phyloP scores from a whole-genome alignment of 345 rosid species.

The Nephelium lappaceum region DNA sequence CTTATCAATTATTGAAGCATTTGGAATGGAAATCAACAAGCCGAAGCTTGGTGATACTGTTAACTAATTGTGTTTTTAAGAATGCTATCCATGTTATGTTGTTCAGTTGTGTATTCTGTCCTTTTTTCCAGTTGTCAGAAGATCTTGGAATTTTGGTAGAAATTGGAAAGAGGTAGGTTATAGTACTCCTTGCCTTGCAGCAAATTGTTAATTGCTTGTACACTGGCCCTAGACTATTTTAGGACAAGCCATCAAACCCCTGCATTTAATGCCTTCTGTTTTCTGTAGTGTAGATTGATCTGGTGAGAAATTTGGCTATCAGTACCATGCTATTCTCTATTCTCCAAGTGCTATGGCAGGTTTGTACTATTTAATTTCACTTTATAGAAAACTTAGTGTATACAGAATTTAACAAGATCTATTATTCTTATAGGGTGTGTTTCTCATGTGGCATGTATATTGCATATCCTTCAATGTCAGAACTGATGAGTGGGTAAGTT shows the following conservation, averaged over 20 bases:
- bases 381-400: background rate
- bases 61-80: background rate
- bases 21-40: background rate
- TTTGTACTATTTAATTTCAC: slow-evolving; percentile 9
- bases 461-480: slow-evolving; percentile 63
- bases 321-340: slow-evolving; percentile 54
- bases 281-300: slow-evolving; percentile 42
- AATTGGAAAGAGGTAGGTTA: slow-evolving; percentile 35
- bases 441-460: slow-evolving; percentile 61
- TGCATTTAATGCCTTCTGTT: background rate
- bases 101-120: background rate
- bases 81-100: background rate
- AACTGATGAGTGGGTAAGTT: slow-evolving; percentile 80
- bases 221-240: background rate
- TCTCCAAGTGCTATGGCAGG: slow-evolving; percentile 75
- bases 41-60: background rate
- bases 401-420: background rate
- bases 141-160: slow-evolving; percentile 16
- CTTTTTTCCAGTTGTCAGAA: slow-evolving; percentile 33
- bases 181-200: background rate
- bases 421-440: slow-evolving; percentile 42
- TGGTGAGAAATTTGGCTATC: slow-evolving; percentile 31
- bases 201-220: background rate
- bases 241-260: background rate
- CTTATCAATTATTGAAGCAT: background rate